Evolutionary conservation across 352 stramenopile species (phyloP).

Genomic region (Phytopythium chamaehyphon): DNA sequence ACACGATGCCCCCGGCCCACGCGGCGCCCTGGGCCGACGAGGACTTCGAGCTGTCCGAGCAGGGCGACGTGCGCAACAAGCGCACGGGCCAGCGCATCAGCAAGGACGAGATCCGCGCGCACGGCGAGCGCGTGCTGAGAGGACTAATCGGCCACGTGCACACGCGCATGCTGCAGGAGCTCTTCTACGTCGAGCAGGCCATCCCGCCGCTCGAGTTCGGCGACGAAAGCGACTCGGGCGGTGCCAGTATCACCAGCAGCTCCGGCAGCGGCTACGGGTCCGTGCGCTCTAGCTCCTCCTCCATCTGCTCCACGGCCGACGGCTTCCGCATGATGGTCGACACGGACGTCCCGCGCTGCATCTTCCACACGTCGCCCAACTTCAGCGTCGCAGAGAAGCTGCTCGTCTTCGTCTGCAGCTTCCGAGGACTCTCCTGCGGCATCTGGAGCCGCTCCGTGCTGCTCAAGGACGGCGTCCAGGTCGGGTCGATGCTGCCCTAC

Average conservation of each 20-base stretch:
- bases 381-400: slow-evolving; percentile 74
- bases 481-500: slow-evolving; percentile 88
- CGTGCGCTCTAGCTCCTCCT: slow-evolving; percentile 70
- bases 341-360: slow-evolving; percentile 69
- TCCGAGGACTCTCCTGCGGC: slow-evolving; percentile 69
- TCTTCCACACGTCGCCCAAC: slow-evolving; percentile 80
- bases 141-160: slow-evolving; percentile 75
- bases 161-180: slow-evolving; percentile 71
- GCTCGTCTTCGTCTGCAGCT: slow-evolving; percentile 81
- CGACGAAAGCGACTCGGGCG: slow-evolving; percentile 35
- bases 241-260: slow-evolving; percentile 24
- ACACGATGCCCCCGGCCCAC: slow-evolving; percentile 38
- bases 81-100: slow-evolving; percentile 46
- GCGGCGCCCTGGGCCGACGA: slow-evolving; percentile 50
- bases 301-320: slow-evolving; percentile 76
- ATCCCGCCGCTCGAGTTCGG: slow-evolving; percentile 72
- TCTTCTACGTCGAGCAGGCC: slow-evolving; percentile 74
- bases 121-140: slow-evolving; percentile 66
- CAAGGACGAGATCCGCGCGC: slow-evolving; percentile 62
- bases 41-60: slow-evolving; percentile 51
- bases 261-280: slow-evolving; percentile 22
- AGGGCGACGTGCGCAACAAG: slow-evolving; percentile 49
- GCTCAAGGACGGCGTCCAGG: slow-evolving; percentile 82
- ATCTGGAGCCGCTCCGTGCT: slow-evolving; percentile 87
- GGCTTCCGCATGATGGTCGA: slow-evolving; percentile 83